These are phyloP conservation scores for Aspergillus sp. DNA, from an alignment of 2,329 filamentous ascomycete genomes.

Conservation along the genomic window DNA sequence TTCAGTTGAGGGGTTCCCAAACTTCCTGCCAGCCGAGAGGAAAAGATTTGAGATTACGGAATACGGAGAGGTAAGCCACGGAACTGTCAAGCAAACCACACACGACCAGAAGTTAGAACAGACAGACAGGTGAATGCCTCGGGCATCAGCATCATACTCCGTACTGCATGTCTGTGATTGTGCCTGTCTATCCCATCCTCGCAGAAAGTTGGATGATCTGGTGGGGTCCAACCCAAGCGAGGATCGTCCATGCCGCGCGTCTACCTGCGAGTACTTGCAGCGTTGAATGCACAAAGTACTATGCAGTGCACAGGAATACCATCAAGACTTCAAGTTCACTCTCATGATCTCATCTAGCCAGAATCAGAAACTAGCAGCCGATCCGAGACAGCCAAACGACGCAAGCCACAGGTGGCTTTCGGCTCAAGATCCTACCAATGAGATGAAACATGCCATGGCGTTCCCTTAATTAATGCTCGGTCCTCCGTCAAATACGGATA, in stretches of 20 bases:
- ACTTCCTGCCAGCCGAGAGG: background rate
- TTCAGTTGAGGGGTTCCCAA: background rate
- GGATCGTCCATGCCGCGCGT: conserved; percentile 22
- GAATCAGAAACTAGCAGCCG: background rate
- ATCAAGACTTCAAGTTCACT: background rate
- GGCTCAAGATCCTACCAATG: background rate
- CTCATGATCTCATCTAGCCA: background rate
- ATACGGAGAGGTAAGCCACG: background rate
- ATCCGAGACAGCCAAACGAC: background rate
- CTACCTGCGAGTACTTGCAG: conserved; percentile 4
- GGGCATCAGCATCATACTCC: background rate
- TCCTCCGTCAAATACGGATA: background rate
- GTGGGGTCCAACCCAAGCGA: conserved; percentile 12
- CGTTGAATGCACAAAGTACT: background rate
- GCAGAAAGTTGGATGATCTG: conserved; percentile 10
- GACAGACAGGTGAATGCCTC: background rate
- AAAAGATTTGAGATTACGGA: background rate
- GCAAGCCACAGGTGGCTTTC: background rate
- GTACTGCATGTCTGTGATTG: background rate
- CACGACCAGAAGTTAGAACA: background rate
- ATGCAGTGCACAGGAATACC: background rate
- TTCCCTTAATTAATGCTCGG: background rate
- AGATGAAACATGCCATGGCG: background rate
- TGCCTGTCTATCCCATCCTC: conserved; percentile 1
- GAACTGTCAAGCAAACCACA: background rate